phyloP scores from a whole-genome alignment of 345 rosid genomes.

The Eucalyptus guilfoylei region DNA sequence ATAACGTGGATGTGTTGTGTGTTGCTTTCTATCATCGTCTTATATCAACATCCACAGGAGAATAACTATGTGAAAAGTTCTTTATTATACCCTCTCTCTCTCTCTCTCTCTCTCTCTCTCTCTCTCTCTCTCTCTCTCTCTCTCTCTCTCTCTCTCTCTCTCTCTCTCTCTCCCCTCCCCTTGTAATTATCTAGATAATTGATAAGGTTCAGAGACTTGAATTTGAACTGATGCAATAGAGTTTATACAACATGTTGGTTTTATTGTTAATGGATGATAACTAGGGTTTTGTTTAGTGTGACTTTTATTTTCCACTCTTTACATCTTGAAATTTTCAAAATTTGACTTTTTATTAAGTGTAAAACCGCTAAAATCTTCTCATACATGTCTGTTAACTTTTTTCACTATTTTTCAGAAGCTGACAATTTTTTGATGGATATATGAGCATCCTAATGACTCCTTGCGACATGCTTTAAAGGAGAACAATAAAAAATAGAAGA shows the following conservation, averaged over 20 bases:
- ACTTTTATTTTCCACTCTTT: neutral
- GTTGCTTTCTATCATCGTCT: neutral
- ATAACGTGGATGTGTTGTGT: neutral
- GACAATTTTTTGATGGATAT: neutral
- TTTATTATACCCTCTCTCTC: neutral
- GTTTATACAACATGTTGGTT: neutral
- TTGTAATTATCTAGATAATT: neutral
- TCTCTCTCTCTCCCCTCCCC: no score
- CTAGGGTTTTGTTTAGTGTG: neutral
- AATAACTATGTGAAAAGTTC: neutral
- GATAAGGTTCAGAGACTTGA: neutral
- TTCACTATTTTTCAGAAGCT: neutral
- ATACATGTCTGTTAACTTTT: neutral
- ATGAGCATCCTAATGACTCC: neutral
- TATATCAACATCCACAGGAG: neutral
- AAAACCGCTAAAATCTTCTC: neutral
- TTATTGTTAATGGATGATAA: neutral
- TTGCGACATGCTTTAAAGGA: neutral
- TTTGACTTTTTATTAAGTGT: neutral
- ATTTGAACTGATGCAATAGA: neutral
- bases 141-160: neutral
- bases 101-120: neutral
- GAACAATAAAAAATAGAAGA: neutral
- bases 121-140: no score
- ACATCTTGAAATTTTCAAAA: neutral